Evolutionary conservation across 2,329 filamentous ascomycete species (phyloP), one percentile per base, ranked within the genome.

Genomic region (Juglanconis juglandina): DNA sequence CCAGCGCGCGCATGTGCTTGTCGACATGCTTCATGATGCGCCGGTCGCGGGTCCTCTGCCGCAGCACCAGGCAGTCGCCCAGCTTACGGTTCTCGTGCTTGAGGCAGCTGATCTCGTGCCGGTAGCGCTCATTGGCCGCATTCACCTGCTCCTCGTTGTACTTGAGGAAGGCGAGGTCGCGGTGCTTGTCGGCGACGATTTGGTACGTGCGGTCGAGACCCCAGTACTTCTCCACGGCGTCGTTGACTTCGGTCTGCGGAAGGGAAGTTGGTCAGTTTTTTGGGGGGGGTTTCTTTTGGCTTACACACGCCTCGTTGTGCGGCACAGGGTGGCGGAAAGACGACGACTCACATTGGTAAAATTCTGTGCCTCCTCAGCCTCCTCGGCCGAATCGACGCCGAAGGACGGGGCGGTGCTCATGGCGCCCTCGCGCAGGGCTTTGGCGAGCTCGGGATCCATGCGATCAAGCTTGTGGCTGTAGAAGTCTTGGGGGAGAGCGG

Each of bases 391-490:
- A 34, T 10, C 37, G 9, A 48, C 54, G 7, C 60, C 62, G 47
- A 63, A 65, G 8, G 55, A 59, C 3, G 59, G 61, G 24, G 59
- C 54, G 17, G 30, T 17, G 5, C 66, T 66, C 30, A 67, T 68
- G 7, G 64, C 10, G 13, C 61, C 57, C 10, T 62, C 55, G 24
- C 65, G 68, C 8, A 71, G 56, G 14, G 65, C 61, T 35, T 65
- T 61, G 13, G 63, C 69, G 1, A 64, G 65, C 5, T 63, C 51
- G 1, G 72, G 72, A 11, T 67, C 67, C 74, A 75, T 76, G 51
- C 68, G 70, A 13, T 63, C 63, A 48, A 70, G 75, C 24, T 68
- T 59, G 2, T 53, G 50, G n/a, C 67, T 63, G 50, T 72, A 71
- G 10, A 54, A 55, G 11, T 55, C 35, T 1, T 59, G 61, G 5